Conservation (phyloP, 1,284 basidiomycete species). For the Ustilago sp. region DNA sequence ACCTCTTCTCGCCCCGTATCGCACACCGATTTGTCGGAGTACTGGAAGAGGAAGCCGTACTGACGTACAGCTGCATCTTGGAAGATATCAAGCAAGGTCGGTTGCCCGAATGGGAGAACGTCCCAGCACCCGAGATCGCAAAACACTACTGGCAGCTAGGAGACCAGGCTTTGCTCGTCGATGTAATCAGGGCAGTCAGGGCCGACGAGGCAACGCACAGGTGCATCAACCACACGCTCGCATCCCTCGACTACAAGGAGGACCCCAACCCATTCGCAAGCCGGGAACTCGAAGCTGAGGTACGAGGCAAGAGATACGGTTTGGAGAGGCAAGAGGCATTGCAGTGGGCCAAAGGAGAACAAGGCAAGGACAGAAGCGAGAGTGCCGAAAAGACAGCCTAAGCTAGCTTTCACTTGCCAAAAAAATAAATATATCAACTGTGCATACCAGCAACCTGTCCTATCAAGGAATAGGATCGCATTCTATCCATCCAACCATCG, state of each 20-base stretch:
- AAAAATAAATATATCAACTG: background rate
- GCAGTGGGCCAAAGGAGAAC: slow-evolving; percentile 37
- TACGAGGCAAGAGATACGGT: slow-evolving; percentile 46
- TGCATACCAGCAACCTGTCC: background rate
- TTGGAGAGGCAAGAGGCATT: slow-evolving; percentile 57
- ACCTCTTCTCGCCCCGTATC: slow-evolving; percentile 82
- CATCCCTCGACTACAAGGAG: slow-evolving; percentile 36
- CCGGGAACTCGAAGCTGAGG: slow-evolving; percentile 42
- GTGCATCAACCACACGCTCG: slow-evolving; percentile 61
- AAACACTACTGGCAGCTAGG: slow-evolving; percentile 87
- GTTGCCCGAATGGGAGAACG: slow-evolving; percentile 82
- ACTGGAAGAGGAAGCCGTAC: slow-evolving; percentile 92
- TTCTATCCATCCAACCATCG: background rate
- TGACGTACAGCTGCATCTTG: slow-evolving; percentile 78
- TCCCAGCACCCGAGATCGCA: slow-evolving; percentile 85
- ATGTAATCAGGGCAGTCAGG: slow-evolving; percentile 88
- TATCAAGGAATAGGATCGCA: slow-evolving; percentile 1
- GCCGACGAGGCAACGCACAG: slow-evolving; percentile 80
- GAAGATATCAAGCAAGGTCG: slow-evolving; percentile 84
- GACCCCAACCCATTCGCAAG: slow-evolving; percentile 60
- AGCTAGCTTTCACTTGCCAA: background rate
- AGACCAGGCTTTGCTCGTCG: slow-evolving; percentile 79
- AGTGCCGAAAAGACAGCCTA: slow-evolving; percentile 39
- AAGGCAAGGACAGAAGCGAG: slow-evolving; percentile 13
- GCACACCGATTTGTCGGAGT: slow-evolving; percentile 96